Base-by-base conservation (phyloP, 2,329 filamentous ascomycete species). In the Aureobasidium lini region DNA sequence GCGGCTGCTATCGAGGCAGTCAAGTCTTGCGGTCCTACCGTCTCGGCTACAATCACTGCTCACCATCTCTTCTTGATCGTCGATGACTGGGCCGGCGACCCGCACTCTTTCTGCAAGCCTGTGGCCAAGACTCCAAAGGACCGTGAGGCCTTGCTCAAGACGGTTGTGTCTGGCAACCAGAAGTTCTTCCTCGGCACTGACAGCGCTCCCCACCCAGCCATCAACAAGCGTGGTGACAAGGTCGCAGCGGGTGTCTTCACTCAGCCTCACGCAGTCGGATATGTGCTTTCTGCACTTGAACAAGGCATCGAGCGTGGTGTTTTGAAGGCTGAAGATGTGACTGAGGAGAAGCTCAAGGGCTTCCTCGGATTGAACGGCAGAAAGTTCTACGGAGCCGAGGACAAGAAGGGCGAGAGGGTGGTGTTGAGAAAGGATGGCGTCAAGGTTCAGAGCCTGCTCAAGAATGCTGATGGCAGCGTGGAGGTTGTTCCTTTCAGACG, bases 31-130 rank as follows among this genome's bases (percentile, higher is more conserved):
- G 90, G 90, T 0, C 82, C 86, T 16, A 88, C 83, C 3, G 93
- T 96, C 28, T 87, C 82, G 0, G 86, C 81, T 4, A 93, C 89
- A 9, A 90, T 95, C 65, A 96, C 91, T 0, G 89, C 90, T 2
- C 91, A 96, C 69, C 91, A 96, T 68, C 78, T 95, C 18, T 90
- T 84, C 65, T 80, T 96, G 34, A 90, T 87, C 11, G 84, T 89
- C 15, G 87, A 94, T 67, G 85, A 91, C 66, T 87, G 86, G 77
- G 76, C 76, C 4, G 77, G 78, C 57, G 82, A 88, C 67, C 81
- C 91, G 69, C 85, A 93, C 82, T 84, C 86, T 68, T 95, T 92
- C 76, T 89, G 86, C 77, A 89, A 89, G 70, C 86, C 86, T 5
- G 83, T 80, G 2, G 77, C 78, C 4, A 80, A 80, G 77, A 85